phyloP scores from a whole-genome alignment of 208 protist species.

The Crithidia sp. region DNA sequence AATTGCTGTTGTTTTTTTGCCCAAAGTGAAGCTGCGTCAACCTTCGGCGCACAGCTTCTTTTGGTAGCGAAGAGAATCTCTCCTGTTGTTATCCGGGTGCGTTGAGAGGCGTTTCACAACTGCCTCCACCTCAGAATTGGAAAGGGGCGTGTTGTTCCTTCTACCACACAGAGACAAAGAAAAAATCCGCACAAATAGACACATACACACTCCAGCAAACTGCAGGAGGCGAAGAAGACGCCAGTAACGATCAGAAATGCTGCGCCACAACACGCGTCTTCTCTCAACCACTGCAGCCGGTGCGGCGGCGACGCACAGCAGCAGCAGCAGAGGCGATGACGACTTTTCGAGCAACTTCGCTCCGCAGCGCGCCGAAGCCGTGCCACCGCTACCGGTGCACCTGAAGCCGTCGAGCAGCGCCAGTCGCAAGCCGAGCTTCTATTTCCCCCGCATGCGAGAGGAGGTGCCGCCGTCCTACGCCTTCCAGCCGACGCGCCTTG shows the following conservation, averaged over 20 bases:
- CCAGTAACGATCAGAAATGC: not conserved
- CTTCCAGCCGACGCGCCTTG: conserved; percentile 49
- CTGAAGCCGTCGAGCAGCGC: conserved; percentile 73
- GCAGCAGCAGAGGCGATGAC: not conserved
- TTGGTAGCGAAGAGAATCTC: too few relatives aligned
- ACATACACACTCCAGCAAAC: not conserved
- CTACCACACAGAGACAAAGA: not conserved
- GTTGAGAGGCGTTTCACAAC: too few relatives aligned
- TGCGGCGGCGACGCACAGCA: not conserved
- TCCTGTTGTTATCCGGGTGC: too few relatives aligned
- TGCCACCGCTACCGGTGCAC: conserved; percentile 50
- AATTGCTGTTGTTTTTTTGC: too few relatives aligned
- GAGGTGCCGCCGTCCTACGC: conserved; percentile 1
- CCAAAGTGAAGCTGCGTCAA: too few relatives aligned
- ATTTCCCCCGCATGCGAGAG: conserved; percentile 80
- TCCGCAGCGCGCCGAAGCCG: conserved; percentile 11
- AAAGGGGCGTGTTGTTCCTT: too few relatives aligned
- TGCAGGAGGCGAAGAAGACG: not conserved
- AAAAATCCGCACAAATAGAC: not conserved
- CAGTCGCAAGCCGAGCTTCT: conserved; percentile 76
- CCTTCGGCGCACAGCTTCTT: too few relatives aligned
- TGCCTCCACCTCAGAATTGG: too few relatives aligned
- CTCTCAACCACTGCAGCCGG: not conserved
- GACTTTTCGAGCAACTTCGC: not conserved
- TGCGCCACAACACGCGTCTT: not conserved